phyloP scores from a whole-genome alignment of 1,284 basidiomycete species.

The Puccinia horiana region DNA sequence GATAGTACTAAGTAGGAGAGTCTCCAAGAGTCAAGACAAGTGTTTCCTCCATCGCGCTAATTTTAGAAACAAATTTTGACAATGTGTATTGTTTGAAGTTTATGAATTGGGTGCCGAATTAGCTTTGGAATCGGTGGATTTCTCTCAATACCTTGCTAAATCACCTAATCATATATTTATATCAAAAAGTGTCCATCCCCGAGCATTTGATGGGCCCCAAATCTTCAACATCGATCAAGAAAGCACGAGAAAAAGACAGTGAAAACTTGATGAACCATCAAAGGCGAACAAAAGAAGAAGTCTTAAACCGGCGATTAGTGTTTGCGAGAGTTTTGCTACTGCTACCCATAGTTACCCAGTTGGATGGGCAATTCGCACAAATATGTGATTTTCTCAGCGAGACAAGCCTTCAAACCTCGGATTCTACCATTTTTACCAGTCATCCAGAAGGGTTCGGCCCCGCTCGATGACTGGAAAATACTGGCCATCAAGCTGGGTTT shows the following conservation, averaged over 20 bases:
- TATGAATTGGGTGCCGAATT: constrained; percentile 48
- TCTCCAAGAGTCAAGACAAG: too few species aligned
- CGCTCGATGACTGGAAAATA: too few species aligned
- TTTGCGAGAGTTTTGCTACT: constrained; percentile 27
- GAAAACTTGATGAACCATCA: neutral
- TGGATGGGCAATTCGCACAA: constrained; percentile 6
- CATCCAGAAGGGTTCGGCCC: too few species aligned
- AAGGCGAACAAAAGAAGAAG: constrained; percentile 3
- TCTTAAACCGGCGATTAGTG: constrained; percentile 9
- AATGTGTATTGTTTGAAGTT: too few species aligned
- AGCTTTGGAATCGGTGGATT: constrained; percentile 37
- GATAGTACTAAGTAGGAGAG: constrained; percentile 26
- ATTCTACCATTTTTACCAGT: too few species aligned
- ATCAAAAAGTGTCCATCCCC: constrained; percentile 7
- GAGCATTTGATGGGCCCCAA: neutral
- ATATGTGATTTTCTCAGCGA: neutral
- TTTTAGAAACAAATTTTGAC: too few species aligned
- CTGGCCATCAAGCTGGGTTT: too few species aligned
- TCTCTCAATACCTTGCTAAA: constrained; percentile 24
- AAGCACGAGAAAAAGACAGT: neutral
- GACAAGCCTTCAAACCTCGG: neutral
- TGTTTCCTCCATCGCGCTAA: too few species aligned
- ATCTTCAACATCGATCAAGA: neutral
- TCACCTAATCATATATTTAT: constrained; percentile 19
- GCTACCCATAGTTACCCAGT: constrained; percentile 12